Percentiles rank a stretch among this genome's conserved stretches.
Evolutionary conservation across 2,329 filamentous ascomycete genomes (phyloP).

Genomic region (Ophiocordyceps robertsii): DNA sequence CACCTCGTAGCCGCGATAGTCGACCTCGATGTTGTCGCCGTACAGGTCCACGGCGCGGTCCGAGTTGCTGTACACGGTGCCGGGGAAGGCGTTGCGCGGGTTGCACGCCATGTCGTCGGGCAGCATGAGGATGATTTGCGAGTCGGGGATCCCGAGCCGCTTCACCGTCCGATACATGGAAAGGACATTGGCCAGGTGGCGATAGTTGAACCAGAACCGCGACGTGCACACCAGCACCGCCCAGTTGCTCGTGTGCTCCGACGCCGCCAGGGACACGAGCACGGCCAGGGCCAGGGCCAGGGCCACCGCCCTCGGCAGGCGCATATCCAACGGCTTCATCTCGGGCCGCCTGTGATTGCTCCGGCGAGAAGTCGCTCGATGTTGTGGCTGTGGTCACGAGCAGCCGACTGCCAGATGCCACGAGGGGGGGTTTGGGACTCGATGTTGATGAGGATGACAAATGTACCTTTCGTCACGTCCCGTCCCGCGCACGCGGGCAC

Average conservation of each 20-base stretch:
- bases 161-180: conserved; percentile 98
- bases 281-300: conserved; percentile 19
- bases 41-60: conserved; percentile 92
- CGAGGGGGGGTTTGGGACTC: no score
- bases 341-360: neutral
- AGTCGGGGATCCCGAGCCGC: conserved; percentile 92
- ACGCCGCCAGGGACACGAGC: conserved; percentile 32
- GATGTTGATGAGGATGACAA: neutral
- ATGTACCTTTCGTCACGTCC: neutral
- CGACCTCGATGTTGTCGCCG: conserved; percentile 97
- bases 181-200: conserved; percentile 92
- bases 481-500: neutral
- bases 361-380: no score
- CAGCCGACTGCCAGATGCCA: no score
- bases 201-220: conserved; percentile 99
- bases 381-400: no score
- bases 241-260: conserved; percentile 96
- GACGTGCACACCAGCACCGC: conserved; percentile 97
- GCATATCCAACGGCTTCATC: conserved; percentile 38
- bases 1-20: conserved; percentile 95
- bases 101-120: conserved; percentile 99
- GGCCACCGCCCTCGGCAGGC: conserved; percentile 34
- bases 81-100: conserved; percentile 92
- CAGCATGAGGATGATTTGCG: conserved; percentile 99
- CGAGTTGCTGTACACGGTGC: conserved; percentile 96